Base-by-base conservation (phyloP, 805 yeast genomes). In the Spathaspora arborariae region DNA sequence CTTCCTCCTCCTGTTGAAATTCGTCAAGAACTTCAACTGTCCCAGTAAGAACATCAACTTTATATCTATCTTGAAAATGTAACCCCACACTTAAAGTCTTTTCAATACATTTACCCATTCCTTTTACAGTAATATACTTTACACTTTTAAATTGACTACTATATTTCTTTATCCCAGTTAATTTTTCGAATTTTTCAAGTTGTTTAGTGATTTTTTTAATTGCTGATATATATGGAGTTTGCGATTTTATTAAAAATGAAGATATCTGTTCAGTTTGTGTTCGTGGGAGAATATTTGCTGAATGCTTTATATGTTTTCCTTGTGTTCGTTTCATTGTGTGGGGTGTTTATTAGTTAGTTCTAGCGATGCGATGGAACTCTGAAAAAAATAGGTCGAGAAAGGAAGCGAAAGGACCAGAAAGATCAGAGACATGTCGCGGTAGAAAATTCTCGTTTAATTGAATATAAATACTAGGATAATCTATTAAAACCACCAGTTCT, bases 21-120 rank as follows among this genome's bases (percentile, higher is more conserved):
- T 88, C 96, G 63, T 90, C 97, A 20, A 87, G 58, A 0, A 89
- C 90, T 20, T 78, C 77, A 0, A 85, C 74, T 4, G 84, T 80
- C 20, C 77, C 82, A 0, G 96, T 89, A 22, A 64, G 60, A 1
- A 86, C 56, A 10, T 85, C 88, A 7, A 87, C 79, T 48, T 59
- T 68, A 57, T 76, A 68, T 7, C 76, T 73, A 27, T 77, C 75
- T 13, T 65, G 67, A 57, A 82, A 85, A 56, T 81, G 76, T 21
- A 80, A 60, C 0, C 80, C 96, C 1, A 90, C 51, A 11, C 82
- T 69, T n/a, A 85, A 50, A 0, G 84, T 80, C 55, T 78, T 84
- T 42, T 76, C 81, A 8, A 85, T 79, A 8, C 91, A 58, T 20
- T 59, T 59, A 2, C 96, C 96, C 85, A 88, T 82, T 0, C 95